Conservation (phyloP, 768 basidiomycete genomes). For the Hydnomerulius pinastri region DNA sequence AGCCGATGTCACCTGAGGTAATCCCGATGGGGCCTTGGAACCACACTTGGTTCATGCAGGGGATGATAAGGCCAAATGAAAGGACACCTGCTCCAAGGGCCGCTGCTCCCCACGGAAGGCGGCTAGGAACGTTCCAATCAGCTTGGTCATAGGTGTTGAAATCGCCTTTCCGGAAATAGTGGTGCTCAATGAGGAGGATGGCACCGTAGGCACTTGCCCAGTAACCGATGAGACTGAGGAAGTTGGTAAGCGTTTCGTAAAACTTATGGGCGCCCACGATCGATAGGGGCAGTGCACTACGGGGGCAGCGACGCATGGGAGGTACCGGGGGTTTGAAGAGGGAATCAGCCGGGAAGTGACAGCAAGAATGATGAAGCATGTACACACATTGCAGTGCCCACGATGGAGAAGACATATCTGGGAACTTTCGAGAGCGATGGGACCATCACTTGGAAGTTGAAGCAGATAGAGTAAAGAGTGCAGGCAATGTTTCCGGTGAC, state of each 20-base stretch:
- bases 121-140: constrained; percentile 51
- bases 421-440: constrained; percentile 61
- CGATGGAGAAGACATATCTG: constrained; percentile 66
- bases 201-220: constrained; percentile 59
- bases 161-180: constrained; percentile 57
- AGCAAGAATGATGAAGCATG: not conserved
- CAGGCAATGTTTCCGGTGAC: constrained; percentile 81
- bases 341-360: constrained; percentile 8
- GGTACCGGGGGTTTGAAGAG: not conserved
- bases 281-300: constrained; percentile 64
- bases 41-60: constrained; percentile 73
- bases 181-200: constrained; percentile 66
- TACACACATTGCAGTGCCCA: constrained; percentile 67
- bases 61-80: constrained; percentile 58
- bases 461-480: constrained; percentile 78
- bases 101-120: constrained; percentile 63
- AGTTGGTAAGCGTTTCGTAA: constrained; percentile 61
- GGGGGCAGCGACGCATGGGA: not conserved
- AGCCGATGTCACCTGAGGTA: constrained; percentile 69
- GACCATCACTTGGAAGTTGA: constrained; percentile 71
- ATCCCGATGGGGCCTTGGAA: constrained; percentile 69
- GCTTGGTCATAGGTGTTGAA: constrained; percentile 50
- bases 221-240: constrained; percentile 71
- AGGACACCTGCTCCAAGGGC: constrained; percentile 53
- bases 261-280: constrained; percentile 72